Conservation (phyloP, 2,329 filamentous ascomycete species). For the Sclerotinia spermophila region DNA sequence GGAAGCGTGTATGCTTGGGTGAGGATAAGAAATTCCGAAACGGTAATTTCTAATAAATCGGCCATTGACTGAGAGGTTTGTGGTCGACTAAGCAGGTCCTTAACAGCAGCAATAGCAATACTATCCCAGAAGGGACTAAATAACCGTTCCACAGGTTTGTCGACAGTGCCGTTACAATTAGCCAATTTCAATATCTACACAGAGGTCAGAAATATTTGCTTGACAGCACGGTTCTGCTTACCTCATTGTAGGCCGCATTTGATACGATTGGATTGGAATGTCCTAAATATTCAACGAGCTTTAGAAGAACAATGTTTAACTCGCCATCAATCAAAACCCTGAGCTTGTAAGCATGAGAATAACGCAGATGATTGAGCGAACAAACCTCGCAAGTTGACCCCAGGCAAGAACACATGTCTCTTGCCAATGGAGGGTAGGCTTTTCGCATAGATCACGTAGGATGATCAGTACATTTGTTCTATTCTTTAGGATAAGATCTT, state of each 20-base stretch:
- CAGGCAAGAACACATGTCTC: slow-evolving; percentile 85
- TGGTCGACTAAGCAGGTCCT: slow-evolving; percentile 76
- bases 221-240: slow-evolving; percentile 39
- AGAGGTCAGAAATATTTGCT: neutral
- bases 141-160: slow-evolving; percentile 61
- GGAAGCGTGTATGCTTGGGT: slow-evolving; percentile 83
- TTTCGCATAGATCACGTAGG: slow-evolving; percentile 68
- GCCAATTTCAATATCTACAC: slow-evolving; percentile 67
- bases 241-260: slow-evolving; percentile 78
- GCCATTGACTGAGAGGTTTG: slow-evolving; percentile 77
- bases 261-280: slow-evolving; percentile 76
- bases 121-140: slow-evolving; percentile 87
- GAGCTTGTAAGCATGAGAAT: slow-evolving; percentile 18
- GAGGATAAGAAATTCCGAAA: slow-evolving; percentile 68
- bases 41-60: slow-evolving; percentile 72
- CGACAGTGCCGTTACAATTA: slow-evolving; percentile 57
- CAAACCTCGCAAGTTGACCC: slow-evolving; percentile 73
- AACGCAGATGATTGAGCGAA: slow-evolving; percentile 13
- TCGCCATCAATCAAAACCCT: slow-evolving; percentile 74
- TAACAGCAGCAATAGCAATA: slow-evolving; percentile 76
- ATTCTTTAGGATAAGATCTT: slow-evolving; percentile 54
- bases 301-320: slow-evolving; percentile 78
- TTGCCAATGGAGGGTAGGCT: slow-evolving; percentile 62
- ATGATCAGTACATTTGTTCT: slow-evolving; percentile 66
- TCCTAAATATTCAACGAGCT: slow-evolving; percentile 82